Conservation (phyloP, 2,329 filamentous ascomycete species). For the Scopulariopsis brevicaulis region DNA sequence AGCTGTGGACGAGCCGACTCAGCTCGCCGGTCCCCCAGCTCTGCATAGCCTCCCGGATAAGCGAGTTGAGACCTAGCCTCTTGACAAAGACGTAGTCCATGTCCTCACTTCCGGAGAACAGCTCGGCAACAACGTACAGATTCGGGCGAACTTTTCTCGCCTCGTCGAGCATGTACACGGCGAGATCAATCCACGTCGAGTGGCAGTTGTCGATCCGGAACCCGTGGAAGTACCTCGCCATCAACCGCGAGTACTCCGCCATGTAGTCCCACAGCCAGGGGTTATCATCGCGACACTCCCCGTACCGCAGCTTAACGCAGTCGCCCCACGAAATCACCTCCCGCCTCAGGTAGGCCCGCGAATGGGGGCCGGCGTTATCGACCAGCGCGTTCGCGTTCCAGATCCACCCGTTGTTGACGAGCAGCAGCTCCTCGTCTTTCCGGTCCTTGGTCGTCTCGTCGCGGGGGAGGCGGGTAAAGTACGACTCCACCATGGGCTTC, state of each 20-base stretch:
- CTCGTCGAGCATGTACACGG: slow-evolving; percentile 88
- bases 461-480: slow-evolving; percentile 80
- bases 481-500: slow-evolving; percentile 81
- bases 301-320: slow-evolving; percentile 94
- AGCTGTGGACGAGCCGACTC: slow-evolving; percentile 83
- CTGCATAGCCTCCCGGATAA: slow-evolving; percentile 97
- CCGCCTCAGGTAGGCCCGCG: slow-evolving; percentile 84
- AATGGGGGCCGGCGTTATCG: slow-evolving; percentile 84
- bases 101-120: slow-evolving; percentile 91
- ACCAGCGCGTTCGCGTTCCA: slow-evolving; percentile 93
- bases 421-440: slow-evolving; percentile 61
- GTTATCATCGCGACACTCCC: slow-evolving; percentile 66
- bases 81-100: slow-evolving; percentile 96
- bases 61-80: slow-evolving; percentile 75
- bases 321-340: slow-evolving; percentile 98
- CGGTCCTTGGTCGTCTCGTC: slow-evolving; percentile 72
- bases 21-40: slow-evolving; percentile 92
- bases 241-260: slow-evolving; percentile 79
- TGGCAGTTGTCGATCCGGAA: slow-evolving; percentile 98
- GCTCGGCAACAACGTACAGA: slow-evolving; percentile 83
- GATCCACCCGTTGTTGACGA: slow-evolving; percentile 97
- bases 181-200: slow-evolving; percentile 88
- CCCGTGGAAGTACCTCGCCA: slow-evolving; percentile 91
- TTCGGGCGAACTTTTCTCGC: slow-evolving; percentile 82
- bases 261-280: slow-evolving; percentile 95